These are phyloP conservation scores for Aspergillus phoenicis DNA, from an alignment of 2,329 filamentous ascomycete species.

Conservation along the genomic window DNA sequence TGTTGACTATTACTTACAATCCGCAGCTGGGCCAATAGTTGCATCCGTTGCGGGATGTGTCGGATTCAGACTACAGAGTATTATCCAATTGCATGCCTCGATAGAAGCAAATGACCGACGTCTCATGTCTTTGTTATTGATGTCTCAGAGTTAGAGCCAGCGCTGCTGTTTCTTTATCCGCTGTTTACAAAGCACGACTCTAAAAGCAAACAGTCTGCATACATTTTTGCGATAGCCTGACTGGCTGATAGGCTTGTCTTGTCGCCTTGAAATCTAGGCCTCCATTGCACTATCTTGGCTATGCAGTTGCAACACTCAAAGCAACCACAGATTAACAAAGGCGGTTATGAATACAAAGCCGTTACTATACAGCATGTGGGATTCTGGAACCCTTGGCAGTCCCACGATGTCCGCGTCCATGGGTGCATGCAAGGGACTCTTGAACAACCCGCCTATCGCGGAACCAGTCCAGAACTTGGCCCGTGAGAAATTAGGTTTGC, in stretches of 20 bases:
- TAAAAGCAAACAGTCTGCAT: background rate
- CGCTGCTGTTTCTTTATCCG: background rate
- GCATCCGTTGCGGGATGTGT: background rate
- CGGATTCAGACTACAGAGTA: no score
- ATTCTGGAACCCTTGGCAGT: constrained; percentile 5
- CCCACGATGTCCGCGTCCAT: background rate
- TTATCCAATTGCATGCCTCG: no score
- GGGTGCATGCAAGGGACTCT: background rate
- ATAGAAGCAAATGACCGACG: no score
- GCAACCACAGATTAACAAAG: background rate
- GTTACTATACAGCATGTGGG: background rate
- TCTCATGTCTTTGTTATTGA: no score
- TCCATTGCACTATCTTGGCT: no score
- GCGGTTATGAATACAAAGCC: background rate
- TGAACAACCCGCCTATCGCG: background rate
- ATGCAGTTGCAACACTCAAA: background rate
- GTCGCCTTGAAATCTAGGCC: background rate
- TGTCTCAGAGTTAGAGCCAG: no score
- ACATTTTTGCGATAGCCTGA: background rate
- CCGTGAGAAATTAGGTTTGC: background rate
- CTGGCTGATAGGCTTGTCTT: background rate
- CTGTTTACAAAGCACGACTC: background rate
- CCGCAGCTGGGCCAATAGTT: no score
- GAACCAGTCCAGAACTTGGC: background rate
- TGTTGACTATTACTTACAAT: background rate